phyloP scores from a whole-genome alignment of 768 basidiomycete species.

The Tylopilus rubrobrunneus region DNA sequence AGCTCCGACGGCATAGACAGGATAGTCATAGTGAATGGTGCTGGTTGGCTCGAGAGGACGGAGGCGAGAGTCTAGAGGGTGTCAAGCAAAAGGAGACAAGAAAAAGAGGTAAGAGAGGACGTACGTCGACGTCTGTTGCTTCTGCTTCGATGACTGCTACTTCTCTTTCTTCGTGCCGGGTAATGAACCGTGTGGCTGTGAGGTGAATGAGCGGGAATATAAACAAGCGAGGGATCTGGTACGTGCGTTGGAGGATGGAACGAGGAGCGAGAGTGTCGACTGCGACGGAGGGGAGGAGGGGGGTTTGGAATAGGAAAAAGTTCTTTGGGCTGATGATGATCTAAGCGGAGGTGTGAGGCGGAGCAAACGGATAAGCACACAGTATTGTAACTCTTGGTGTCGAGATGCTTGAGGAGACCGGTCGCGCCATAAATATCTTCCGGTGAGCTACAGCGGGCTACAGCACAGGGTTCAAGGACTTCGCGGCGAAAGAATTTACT shows the following conservation, averaged over 20 bases:
- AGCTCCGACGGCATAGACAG: constrained; percentile 93
- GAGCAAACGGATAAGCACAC: constrained; percentile 38
- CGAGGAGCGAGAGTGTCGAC: constrained; percentile 86
- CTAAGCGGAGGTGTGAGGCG: constrained; percentile 33
- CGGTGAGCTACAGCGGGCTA: too few relatives aligned
- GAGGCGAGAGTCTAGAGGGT: constrained; percentile 22
- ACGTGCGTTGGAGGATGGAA: constrained; percentile 74
- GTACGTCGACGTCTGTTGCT: constrained; percentile 83
- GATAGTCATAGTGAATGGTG: constrained; percentile 91
- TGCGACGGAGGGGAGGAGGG: constrained; percentile 93
- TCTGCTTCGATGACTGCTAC: constrained; percentile 94
- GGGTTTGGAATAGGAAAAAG: constrained; percentile 92
- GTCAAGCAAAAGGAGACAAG: not conserved
- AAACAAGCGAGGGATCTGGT: not conserved
- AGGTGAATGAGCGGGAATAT: constrained; percentile 2
- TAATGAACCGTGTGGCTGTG: constrained; percentile 82
- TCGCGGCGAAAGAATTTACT: too few relatives aligned
- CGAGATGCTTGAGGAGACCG: constrained; percentile 83
- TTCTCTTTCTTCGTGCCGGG: constrained; percentile 83
- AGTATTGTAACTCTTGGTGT: constrained; percentile 94
- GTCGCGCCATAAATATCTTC: constrained; percentile 55
- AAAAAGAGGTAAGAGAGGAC: constrained; percentile 2
- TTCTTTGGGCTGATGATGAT: constrained; percentile 94
- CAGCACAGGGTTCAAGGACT: too few relatives aligned
- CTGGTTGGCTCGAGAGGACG: constrained; percentile 41